Evolutionary conservation across 441 rosid genomes (phyloP).

Genomic region (Bocquillonia castaneifolia): DNA sequence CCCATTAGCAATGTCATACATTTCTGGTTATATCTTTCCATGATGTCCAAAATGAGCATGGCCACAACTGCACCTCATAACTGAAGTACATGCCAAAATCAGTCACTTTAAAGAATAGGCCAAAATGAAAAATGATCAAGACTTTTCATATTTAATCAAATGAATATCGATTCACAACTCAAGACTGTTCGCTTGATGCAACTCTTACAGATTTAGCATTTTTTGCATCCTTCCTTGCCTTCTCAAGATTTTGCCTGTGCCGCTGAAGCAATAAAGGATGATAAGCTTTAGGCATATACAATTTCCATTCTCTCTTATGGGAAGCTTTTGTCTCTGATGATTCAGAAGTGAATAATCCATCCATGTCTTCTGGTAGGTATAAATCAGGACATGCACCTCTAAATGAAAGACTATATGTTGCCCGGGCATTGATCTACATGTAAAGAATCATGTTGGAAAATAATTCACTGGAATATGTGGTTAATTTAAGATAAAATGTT

Average conservation of each 20-base stretch:
- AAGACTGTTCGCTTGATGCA: slow-evolving; percentile 13
- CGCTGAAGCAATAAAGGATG: slow-evolving; percentile 87
- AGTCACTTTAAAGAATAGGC: neutral
- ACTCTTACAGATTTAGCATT: slow-evolving; percentile 53
- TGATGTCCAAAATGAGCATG: neutral
- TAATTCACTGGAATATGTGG: slow-evolving; percentile 14
- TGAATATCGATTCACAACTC: slow-evolving; percentile 1
- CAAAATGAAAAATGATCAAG: neutral
- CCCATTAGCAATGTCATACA: neutral
- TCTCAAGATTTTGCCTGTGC: slow-evolving; percentile 57
- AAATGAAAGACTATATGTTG: slow-evolving; percentile 67
- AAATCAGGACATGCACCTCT: slow-evolving; percentile 71
- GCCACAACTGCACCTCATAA: slow-evolving; percentile 5
- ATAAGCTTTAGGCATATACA: slow-evolving; percentile 76
- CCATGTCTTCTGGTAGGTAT: slow-evolving; percentile 44
- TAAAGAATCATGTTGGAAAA: slow-evolving; percentile 18
- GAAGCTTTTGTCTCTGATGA: slow-evolving; percentile 30
- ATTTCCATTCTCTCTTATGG: slow-evolving; percentile 49
- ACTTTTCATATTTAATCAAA: neutral
- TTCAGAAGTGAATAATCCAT: slow-evolving; percentile 31
- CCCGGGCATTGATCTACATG: slow-evolving; percentile 83
- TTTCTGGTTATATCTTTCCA: neutral
- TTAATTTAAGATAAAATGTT: neutral
- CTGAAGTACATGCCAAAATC: neutral
- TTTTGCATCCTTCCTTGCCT: slow-evolving; percentile 43